Evolutionary conservation across 306 rosid species (phyloP), one percentile per base, ranked within the genome.

Genomic region (Echinosophora koreensis): DNA sequence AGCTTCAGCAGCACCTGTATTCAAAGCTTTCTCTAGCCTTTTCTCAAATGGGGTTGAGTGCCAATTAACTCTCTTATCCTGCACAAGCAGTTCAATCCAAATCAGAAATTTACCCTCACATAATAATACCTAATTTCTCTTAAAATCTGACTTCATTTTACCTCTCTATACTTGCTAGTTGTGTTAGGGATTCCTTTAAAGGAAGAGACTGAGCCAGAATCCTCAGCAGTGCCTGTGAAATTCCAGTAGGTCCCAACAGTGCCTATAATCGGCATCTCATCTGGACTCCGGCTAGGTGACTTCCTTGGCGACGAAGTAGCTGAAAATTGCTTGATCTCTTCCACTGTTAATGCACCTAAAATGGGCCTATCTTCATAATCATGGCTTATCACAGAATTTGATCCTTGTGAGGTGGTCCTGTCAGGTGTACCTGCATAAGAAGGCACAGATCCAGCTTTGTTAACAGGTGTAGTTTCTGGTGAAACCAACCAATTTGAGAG

Each of bases 121-220:
- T 13, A 66, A 70, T 56, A 78, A 67, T 63, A 14, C 57, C 14
- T 3, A 74, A 38, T 28, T 50, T 52, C 27, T 67, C 71, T 58
- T 55, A 54, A 75, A 65, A 62, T 61, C 49, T 85, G 80, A 88
- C 83, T 84, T 71, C 80, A 59, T 42, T 58, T 34, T 81, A 94
- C 98, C 96, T 92, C 97, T 90, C 90, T 86, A 64, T 90, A 92
- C 89, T 92, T 92, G 96, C 93, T 92, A 14, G 97, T 85, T 4
- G 93, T 85, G 77, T 92, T 92, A 39, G 97, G 98, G 68, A 91
- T 90, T 82, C 98, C 97, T 87, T 91, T 90, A 61, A 69, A 87
- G 44, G 92, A 90, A 11, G 92, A 81, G 41, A 78, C 82, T 61
- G 88, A 75, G 6, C 87, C 82, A 66, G 88, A 69, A 76, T 62